Conservation (phyloP, 129 eudicot genomes). For the Rutidosis leptorrhynchoides region DNA sequence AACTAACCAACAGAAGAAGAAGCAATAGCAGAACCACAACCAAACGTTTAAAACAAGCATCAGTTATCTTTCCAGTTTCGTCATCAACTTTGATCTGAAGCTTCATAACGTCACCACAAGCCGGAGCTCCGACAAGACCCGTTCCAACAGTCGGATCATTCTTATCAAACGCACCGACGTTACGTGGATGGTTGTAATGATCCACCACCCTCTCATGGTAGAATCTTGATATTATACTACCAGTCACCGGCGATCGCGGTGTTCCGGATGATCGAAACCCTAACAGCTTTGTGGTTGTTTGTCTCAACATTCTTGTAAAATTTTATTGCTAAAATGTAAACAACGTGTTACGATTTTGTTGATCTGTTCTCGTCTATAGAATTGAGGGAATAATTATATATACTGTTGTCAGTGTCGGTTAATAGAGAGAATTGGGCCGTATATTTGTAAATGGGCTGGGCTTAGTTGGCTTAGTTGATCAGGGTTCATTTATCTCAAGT, state of each 20-base stretch:
- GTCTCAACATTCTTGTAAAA: constrained; percentile 42
- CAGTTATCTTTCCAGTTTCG: constrained; percentile 66
- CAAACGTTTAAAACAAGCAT: constrained; percentile 89
- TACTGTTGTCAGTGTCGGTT: background rate
- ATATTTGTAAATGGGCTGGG: background rate
- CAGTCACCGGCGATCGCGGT: constrained; percentile 29
- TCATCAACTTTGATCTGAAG: constrained; percentile 87
- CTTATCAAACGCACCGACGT: constrained; percentile 96
- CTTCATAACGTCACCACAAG: constrained; percentile 99
- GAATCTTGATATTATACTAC: constrained; percentile 38
- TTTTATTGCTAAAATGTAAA: background rate
- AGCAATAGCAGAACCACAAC: constrained; percentile 97
- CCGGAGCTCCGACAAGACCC: constrained; percentile 97
- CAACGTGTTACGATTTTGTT: background rate
- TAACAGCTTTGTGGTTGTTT: constrained; percentile 21
- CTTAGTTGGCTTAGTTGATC: too few species aligned
- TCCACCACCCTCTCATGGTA: constrained; percentile 99
- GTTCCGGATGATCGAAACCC: constrained; percentile 22
- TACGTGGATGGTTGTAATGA: constrained; percentile 89
- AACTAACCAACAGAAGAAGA: constrained; percentile 92
- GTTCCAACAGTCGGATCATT: constrained; percentile 85
- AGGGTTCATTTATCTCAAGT: too few species aligned
- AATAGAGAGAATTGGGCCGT: background rate
- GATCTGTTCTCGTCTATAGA: background rate
- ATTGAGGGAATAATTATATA: background rate